Evolutionary conservation across 257 asterid genomes (phyloP).

Genomic region (Solanum tarapatanum): DNA sequence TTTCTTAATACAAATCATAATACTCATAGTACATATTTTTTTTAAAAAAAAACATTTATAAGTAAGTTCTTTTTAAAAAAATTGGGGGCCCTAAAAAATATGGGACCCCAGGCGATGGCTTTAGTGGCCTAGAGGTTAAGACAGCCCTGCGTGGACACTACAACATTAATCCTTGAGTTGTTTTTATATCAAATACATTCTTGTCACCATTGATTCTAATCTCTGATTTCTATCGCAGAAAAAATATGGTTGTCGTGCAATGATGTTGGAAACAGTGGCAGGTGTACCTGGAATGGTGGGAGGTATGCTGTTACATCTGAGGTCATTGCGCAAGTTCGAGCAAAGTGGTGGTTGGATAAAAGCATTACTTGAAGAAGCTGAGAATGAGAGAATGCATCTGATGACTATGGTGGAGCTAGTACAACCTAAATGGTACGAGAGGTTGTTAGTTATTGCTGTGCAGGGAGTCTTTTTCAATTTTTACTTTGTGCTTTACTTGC

Average conservation of each 20-base stretch:
- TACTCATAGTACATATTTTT: no score
- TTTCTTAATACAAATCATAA: no score
- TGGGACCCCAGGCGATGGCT: no score
- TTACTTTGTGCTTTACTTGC: slow-evolving; percentile 55
- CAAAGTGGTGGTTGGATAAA: slow-evolving; percentile 97
- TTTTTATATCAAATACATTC: neutral
- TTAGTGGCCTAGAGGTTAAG: no score
- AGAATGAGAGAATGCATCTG: slow-evolving; percentile 93
- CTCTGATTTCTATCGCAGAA: slow-evolving; percentile 33
- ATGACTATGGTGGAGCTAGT: slow-evolving; percentile 97
- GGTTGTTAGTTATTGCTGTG: slow-evolving; percentile 65
- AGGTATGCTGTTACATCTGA: slow-evolving; percentile 75
- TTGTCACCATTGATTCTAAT: neutral
- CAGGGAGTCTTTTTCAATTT: slow-evolving; percentile 90
- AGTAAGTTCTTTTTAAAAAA: no score
- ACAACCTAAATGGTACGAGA: slow-evolving; percentile 83
- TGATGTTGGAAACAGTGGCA: slow-evolving; percentile 98
- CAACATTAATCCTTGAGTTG: neutral
- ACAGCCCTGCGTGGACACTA: no score
- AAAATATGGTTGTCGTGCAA: slow-evolving; percentile 85
- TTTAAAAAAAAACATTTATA: no score
- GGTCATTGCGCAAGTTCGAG: slow-evolving; percentile 73
- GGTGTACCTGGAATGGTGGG: slow-evolving; percentile 98
- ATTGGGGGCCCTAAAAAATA: no score
- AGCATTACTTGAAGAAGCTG: slow-evolving; percentile 94